phyloP scores from a whole-genome alignment of 1,139 yeast species.

The Saccharomyces uvarum region DNA sequence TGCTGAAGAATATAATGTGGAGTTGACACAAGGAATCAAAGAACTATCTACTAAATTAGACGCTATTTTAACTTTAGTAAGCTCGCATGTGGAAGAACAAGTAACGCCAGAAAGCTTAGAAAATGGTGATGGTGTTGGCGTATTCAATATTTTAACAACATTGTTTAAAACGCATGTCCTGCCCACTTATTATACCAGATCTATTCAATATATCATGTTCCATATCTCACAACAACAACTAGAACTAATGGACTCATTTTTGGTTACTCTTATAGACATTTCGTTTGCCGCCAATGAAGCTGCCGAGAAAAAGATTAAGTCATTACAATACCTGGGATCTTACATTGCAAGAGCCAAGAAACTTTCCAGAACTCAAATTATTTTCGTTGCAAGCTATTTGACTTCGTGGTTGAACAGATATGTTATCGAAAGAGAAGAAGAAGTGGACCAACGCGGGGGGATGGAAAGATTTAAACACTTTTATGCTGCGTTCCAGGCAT shows the following conservation, averaged over 20 bases:
- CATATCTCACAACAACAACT: slow-evolving; percentile 75
- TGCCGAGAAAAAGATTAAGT: slow-evolving; percentile 70
- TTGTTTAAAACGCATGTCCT: slow-evolving; percentile 74
- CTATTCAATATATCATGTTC: slow-evolving; percentile 79
- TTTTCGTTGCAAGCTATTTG: slow-evolving; percentile 70
- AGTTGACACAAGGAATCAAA: slow-evolving; percentile 47
- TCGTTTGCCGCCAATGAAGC: slow-evolving; percentile 65
- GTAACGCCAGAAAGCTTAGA: slow-evolving; percentile 47
- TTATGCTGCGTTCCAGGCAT: slow-evolving; percentile 88
- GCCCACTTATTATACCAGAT: slow-evolving; percentile 88
- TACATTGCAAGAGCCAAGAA: slow-evolving; percentile 83
- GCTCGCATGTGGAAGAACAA: slow-evolving; percentile 43
- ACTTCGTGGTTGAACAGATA: slow-evolving; percentile 79
- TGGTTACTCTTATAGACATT: slow-evolving; percentile 75
- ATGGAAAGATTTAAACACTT: slow-evolving; percentile 79
- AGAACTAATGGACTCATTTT: slow-evolving; percentile 75
- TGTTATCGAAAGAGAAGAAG: slow-evolving; percentile 74
- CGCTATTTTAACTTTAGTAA: slow-evolving; percentile 49
- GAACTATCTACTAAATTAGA: slow-evolving; percentile 64
- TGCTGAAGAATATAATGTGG: slow-evolving; percentile 39
- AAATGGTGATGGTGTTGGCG: slow-evolving; percentile 60
- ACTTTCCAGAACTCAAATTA: slow-evolving; percentile 61
- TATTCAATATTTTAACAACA: slow-evolving; percentile 68
- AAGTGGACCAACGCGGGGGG: slow-evolving; percentile 61
- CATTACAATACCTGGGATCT: slow-evolving; percentile 87